Percentiles rank a stretch among this genome's conserved stretches.
These are phyloP conservation scores for Aspergillus sp. DNA, from an alignment of 2,329 filamentous ascomycete species.

Conservation along the genomic window DNA sequence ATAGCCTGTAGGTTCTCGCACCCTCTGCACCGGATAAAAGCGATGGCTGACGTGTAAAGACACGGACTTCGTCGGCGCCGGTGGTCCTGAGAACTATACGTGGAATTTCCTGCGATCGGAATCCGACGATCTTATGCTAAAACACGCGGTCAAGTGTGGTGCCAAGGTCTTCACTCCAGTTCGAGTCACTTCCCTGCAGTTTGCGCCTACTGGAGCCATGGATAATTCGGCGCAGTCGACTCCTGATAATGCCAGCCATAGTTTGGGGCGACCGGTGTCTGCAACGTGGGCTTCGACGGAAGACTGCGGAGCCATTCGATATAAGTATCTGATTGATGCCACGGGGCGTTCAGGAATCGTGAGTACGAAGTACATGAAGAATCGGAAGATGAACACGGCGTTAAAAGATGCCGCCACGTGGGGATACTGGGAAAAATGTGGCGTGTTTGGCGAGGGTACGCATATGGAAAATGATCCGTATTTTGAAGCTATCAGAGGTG, in stretches of 20 bases:
- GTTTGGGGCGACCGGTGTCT: background rate
- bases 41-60: background rate
- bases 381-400: background rate
- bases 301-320: background rate
- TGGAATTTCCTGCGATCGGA: background rate
- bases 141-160: background rate
- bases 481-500: slow-evolving; percentile 15
- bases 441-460: slow-evolving; percentile 8
- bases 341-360: background rate
- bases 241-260: background rate
- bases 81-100: background rate
- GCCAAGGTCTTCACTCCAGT: background rate
- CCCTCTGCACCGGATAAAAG: too few relatives aligned
- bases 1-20: background rate
- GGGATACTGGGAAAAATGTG: slow-evolving; percentile 46
- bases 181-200: background rate
- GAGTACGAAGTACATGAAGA: background rate
- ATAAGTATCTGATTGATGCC: background rate
- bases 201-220: background rate
- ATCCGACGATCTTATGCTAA: background rate
- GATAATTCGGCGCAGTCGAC: background rate
- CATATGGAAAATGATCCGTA: slow-evolving; percentile 10
- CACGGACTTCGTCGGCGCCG: background rate
- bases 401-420: slow-evolving; percentile 14
- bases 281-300: slow-evolving; percentile 9